phyloP scores from a whole-genome alignment of 116 monocot species.

The Dioscorea cayenensis region DNA sequence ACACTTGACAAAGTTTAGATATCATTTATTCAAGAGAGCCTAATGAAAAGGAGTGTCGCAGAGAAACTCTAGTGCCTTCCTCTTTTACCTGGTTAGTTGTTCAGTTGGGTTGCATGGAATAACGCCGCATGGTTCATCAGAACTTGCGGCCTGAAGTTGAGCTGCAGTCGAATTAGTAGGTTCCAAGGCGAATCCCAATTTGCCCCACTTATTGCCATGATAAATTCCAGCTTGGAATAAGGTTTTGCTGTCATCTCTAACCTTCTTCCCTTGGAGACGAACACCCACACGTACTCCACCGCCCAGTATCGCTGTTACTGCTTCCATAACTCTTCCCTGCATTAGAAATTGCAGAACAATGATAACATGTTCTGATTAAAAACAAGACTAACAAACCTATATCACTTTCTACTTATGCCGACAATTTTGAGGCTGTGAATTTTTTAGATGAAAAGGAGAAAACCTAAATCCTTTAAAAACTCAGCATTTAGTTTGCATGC shows the following conservation, averaged over 20 bases:
- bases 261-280: slow-evolving; percentile 12
- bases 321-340: slow-evolving; percentile 10
- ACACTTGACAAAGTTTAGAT: background rate
- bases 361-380: too few relatives aligned
- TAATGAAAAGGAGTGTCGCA: background rate
- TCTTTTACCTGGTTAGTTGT: slow-evolving; percentile 17
- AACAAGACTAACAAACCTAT: too few relatives aligned
- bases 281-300: slow-evolving; percentile 10
- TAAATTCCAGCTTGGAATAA: slow-evolving; percentile 9
- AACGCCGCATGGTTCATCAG: slow-evolving; percentile 8
- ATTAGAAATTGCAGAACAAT: background rate
- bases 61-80: background rate
- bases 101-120: slow-evolving; percentile 10
- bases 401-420: too few relatives aligned
- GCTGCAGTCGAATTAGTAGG: background rate
- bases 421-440: too few relatives aligned
- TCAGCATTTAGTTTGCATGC: too few relatives aligned
- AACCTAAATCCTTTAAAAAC: too few relatives aligned
- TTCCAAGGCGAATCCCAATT: slow-evolving; percentile 8
- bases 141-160: background rate
- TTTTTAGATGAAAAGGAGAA: too few relatives aligned
- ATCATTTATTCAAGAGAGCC: background rate
- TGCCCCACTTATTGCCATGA: background rate
- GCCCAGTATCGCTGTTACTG: slow-evolving; percentile 6
- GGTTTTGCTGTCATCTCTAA: slow-evolving; percentile 14